Percentiles rank a stretch among this genome's conserved stretches.
Conservation (phyloP, 345 rosid species). For the Draba incana region DNA sequence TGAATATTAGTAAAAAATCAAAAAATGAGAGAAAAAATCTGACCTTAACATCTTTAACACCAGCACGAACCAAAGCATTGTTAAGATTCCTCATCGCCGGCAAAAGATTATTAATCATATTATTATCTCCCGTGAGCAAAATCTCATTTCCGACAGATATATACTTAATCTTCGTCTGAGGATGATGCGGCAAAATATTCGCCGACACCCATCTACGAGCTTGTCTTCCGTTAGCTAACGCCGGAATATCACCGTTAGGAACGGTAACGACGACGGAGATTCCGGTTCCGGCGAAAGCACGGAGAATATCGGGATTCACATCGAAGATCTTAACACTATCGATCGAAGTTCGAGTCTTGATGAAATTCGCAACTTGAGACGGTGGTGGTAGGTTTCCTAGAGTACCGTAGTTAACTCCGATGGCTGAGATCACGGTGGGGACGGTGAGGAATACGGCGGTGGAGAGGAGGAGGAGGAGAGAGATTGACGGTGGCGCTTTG, state of each 20-base stretch:
- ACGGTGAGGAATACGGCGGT: constrained; percentile 43
- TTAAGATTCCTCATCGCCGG: constrained; percentile 70
- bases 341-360: constrained; percentile 59
- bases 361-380: constrained; percentile 66
- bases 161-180: constrained; percentile 64
- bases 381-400: constrained; percentile 80
- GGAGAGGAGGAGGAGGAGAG: constrained; percentile 44
- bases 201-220: constrained; percentile 66
- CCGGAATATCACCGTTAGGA: constrained; percentile 60
- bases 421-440: constrained; percentile 45
- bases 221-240: constrained; percentile 41
- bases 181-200: constrained; percentile 64
- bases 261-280: constrained; percentile 62
- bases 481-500: constrained; percentile 24
- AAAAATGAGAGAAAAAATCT: neutral
- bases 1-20: neutral
- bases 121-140: constrained; percentile 45
- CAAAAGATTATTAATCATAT: constrained; percentile 55
- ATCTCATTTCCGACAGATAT: constrained; percentile 80
- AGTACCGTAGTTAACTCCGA: constrained; percentile 90
- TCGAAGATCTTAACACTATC: constrained; percentile 74
- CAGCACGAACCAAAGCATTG: constrained; percentile 58
- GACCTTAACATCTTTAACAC: constrained; percentile 67
- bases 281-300: constrained; percentile 68
- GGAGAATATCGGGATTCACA: constrained; percentile 63